Base-by-base conservation (phyloP, 2,329 filamentous ascomycete genomes). In the Apiospora pterosperma region DNA sequence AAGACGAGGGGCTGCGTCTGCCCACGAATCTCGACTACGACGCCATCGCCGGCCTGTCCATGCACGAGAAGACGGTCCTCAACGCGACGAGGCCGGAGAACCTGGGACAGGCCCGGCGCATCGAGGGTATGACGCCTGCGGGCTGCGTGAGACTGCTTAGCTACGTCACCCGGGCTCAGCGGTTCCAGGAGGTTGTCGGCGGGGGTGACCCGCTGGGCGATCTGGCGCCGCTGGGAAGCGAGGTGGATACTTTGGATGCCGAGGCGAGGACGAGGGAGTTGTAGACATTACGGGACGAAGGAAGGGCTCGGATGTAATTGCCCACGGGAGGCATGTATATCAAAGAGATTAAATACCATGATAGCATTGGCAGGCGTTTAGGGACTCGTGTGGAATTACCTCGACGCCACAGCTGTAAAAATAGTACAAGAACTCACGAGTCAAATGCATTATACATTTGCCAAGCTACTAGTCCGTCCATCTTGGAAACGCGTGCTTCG, bases 101-200 rank as follows among this genome's bases (percentile, higher is more conserved):
- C 66, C 82, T 99, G 25, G 95, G 92, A 0, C 96, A 97, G 84
- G 95, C 95, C 36, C 84, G 93, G 60, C 82, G 96, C 16, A 87
- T 97, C 12, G 96, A 99, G 77, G 95, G 95, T 4, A 81, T 90
- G 67, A 90, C 88, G 23, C 87, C 88, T 0, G 80, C 85, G 0
- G 88, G 86, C 0, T 84, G 84, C 64, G 73, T 90, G 52, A 78
- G 86, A 63, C 74, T 96, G 67, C 77, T 95, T 64, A 82, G 81
- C 28, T 85, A 86, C 74, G 88, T 93, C 28, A 63, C 52, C n/a
- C 36, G 59, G 39, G 60, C 28, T 11, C 59, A 64, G 28, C 62
- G 64, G 48, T 63, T 70, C 61, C 66, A 68, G 34, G 66, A 63
- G 36, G 59, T 64, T 21, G 12, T 62, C 44, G 42, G 62, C 12